Conservation (phyloP, 2,329 filamentous ascomycete genomes). For the Xylaria sp. region DNA sequence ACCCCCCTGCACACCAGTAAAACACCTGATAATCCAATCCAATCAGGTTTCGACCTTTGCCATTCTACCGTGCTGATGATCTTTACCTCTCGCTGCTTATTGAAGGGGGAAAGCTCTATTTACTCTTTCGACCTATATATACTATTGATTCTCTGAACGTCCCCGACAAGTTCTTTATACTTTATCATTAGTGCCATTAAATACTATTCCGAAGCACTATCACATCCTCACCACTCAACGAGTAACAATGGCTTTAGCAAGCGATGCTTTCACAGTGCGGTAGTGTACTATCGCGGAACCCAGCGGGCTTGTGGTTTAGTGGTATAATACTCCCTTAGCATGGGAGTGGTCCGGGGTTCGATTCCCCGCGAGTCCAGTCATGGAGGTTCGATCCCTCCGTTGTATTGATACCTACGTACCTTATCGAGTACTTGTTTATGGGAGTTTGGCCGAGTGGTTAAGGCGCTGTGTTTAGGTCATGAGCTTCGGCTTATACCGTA, state of each 20-base stretch:
- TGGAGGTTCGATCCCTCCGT: conserved; percentile 33
- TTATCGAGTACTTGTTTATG: conserved; percentile 7
- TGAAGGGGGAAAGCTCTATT: too few relatives aligned
- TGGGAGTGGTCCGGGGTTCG: conserved; percentile 45
- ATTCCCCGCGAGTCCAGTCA: conserved; percentile 44
- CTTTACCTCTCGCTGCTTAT: too few relatives aligned
- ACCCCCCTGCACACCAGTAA: too few relatives aligned
- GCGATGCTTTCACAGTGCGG: background rate
- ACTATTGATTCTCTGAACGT: too few relatives aligned
- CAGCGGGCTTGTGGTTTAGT: conserved; percentile 42
- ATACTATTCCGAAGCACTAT: background rate
- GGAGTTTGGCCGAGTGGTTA: conserved; percentile 42
- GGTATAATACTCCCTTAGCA: conserved; percentile 45
- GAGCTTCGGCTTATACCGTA: conserved; percentile 19
- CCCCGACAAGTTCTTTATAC: too few relatives aligned
- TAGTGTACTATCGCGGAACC: background rate
- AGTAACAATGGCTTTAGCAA: conserved; percentile 5
- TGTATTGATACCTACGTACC: conserved; percentile 27
- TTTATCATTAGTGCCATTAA: too few relatives aligned
- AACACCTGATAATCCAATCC: too few relatives aligned
- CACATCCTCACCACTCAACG: background rate
- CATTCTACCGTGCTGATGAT: background rate
- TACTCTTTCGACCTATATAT: too few relatives aligned
- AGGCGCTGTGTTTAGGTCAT: conserved; percentile 39
- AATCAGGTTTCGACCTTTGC: background rate